Percentiles rank a stretch among this genome's conserved stretches.
Conservation (phyloP, 306 rosid species). For the Abrus pulchellus region DNA sequence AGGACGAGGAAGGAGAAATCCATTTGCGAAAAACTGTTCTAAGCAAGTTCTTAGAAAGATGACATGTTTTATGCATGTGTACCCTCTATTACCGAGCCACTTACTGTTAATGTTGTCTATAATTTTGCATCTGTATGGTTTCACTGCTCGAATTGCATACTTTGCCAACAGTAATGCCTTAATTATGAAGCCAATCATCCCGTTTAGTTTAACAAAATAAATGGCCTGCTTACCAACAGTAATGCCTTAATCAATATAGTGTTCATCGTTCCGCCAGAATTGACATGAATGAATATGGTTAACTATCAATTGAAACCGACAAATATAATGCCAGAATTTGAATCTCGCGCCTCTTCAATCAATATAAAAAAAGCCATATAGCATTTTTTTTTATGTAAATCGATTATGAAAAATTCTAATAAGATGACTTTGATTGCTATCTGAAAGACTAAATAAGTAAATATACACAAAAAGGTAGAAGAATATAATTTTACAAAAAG, state of each 20-base stretch:
- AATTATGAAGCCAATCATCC: not conserved
- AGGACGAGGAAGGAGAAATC: slow-evolving; percentile 61
- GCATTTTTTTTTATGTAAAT: slow-evolving; percentile 7
- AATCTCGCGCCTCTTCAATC: not conserved
- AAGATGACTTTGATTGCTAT: not conserved
- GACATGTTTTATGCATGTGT: slow-evolving; percentile 36
- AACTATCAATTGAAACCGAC: not conserved
- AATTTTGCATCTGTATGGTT: not conserved
- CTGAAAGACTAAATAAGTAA: slow-evolving; percentile 3
- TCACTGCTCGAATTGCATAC: not conserved
- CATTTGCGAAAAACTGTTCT: slow-evolving; percentile 66
- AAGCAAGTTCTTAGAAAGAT: slow-evolving; percentile 76
- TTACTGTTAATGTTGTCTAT: not conserved
- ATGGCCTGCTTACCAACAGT: too few species aligned
- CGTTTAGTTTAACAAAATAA: not conserved
- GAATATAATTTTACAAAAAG: slow-evolving; percentile 20
- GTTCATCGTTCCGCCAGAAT: not conserved
- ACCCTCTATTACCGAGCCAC: not conserved
- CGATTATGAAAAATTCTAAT: not conserved
- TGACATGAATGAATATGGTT: not conserved
- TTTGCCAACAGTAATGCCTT: not conserved
- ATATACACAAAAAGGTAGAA: not conserved
- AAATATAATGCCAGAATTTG: not conserved
- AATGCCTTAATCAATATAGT: not conserved
- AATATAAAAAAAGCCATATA: slow-evolving; percentile 9